Conservation (phyloP, 75 land plant species). For the Larix kaempferi region DNA sequence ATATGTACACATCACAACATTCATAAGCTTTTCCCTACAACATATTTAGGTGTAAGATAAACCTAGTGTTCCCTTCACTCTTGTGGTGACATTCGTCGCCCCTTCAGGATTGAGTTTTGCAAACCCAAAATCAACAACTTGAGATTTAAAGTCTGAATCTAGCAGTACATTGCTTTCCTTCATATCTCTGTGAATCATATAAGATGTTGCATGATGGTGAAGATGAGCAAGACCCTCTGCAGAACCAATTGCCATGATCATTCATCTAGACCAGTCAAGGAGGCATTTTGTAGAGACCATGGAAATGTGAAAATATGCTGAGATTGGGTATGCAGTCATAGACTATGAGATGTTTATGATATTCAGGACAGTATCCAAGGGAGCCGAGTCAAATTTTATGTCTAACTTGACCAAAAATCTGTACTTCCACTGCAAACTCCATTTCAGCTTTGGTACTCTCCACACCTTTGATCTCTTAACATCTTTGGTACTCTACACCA, state of each 20-base stretch:
- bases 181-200: conserved; percentile 84
- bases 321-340: too few species aligned
- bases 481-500: too few species aligned
- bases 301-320: too few species aligned
- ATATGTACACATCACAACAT: conserved; percentile 89
- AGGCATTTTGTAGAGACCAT: too few species aligned
- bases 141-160: conserved; percentile 74
- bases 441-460: too few species aligned
- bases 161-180: conserved; percentile 85
- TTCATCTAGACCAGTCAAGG: not conserved
- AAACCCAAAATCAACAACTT: conserved; percentile 87
- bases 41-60: conserved; percentile 89
- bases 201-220: conserved; percentile 73
- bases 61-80: conserved; percentile 85
- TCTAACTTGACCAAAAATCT: too few species aligned
- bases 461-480: too few species aligned
- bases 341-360: too few species aligned
- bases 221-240: conserved; percentile 26
- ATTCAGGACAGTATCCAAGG: too few species aligned
- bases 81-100: conserved; percentile 79
- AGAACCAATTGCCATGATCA: not conserved
- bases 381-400: too few species aligned
- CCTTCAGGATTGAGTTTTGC: too few species aligned
- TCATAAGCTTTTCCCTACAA: conserved; percentile 79
- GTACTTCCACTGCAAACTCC: too few species aligned